Percentiles rank a stretch among this genome's conserved stretches.
These are phyloP conservation scores for Mucor racemosus DNA, from an alignment of 371 early-diverging fungal species.

Conservation along the genomic window DNA sequence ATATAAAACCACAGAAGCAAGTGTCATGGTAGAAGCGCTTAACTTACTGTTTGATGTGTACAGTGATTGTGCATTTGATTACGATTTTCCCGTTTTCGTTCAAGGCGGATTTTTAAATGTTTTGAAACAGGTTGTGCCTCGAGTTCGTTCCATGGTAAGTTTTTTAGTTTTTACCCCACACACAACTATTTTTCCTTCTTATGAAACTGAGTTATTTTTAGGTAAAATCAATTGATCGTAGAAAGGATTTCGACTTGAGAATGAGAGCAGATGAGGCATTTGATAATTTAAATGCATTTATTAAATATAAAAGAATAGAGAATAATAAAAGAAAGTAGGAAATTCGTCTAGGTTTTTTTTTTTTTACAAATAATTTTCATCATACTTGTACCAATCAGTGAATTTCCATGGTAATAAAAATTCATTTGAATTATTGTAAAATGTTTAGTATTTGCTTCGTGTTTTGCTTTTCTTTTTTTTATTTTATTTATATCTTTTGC, in stretches of 20 bases:
- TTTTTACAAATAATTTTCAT: neutral
- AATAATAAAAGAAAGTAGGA: constrained; percentile 25
- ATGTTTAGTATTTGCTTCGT: neutral
- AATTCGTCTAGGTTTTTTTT: neutral
- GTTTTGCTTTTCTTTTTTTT: too few species aligned
- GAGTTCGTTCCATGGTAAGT: constrained; percentile 55
- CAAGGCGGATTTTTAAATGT: constrained; percentile 61
- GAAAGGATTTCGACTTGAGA: constrained; percentile 71
- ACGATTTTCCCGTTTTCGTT: constrained; percentile 83
- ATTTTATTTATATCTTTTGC: neutral
- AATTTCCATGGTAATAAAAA: constrained; percentile 2
- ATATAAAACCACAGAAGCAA: constrained; percentile 36
- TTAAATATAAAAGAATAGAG: constrained; percentile 74
- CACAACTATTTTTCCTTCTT: neutral
- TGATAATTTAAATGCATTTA: constrained; percentile 81
- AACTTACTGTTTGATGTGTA: constrained; percentile 84
- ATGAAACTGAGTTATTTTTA: constrained; percentile 27
- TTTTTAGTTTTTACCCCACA: neutral
- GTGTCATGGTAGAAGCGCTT: constrained; percentile 72
- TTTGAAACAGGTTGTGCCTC: constrained; percentile 59
- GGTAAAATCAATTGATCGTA: constrained; percentile 73
- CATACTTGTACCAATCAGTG: constrained; percentile 8
- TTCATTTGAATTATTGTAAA: neutral
- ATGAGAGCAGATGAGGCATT: constrained; percentile 81
- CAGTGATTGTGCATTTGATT: constrained; percentile 82